Conservation (phyloP, 345 rosid genomes). For the Carallia brachiata region DNA sequence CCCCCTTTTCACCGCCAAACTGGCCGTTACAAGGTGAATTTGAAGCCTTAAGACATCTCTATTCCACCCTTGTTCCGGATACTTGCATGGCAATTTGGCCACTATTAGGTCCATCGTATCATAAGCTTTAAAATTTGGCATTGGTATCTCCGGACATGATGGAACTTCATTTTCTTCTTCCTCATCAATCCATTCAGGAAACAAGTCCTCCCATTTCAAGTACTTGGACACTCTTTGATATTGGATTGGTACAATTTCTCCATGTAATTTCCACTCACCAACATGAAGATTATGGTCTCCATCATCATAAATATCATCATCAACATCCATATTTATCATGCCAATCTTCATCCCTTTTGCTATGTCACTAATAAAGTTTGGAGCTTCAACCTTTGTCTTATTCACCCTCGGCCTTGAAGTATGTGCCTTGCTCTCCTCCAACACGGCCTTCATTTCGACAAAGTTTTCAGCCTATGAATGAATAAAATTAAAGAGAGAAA, state of each 20-base stretch:
- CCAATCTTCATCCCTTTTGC: slow-evolving; percentile 64
- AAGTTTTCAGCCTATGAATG: slow-evolving; percentile 46
- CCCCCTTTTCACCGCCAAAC: slow-evolving; percentile 56
- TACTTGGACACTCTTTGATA: slow-evolving; percentile 59
- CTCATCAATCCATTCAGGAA: slow-evolving; percentile 98
- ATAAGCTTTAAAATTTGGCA: slow-evolving; percentile 54
- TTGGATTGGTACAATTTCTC: slow-evolving; percentile 46
- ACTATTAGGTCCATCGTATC: slow-evolving; percentile 66
- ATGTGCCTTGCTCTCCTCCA: slow-evolving; percentile 31
- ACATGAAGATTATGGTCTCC: slow-evolving; percentile 1
- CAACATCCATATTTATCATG: slow-evolving; percentile 73
- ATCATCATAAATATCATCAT: slow-evolving; percentile 20
- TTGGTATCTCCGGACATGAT: slow-evolving; percentile 79
- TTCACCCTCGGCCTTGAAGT: slow-evolving; percentile 15
- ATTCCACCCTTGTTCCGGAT: slow-evolving; percentile 78
- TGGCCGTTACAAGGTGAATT: slow-evolving; percentile 68
- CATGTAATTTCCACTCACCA: slow-evolving; percentile 51
- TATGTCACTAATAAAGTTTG: slow-evolving; percentile 53
- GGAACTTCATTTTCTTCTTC: slow-evolving; percentile 74
- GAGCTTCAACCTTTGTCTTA: slow-evolving; percentile 55
- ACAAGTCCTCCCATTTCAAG: slow-evolving; percentile 71
- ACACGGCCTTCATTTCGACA: slow-evolving; percentile 58
- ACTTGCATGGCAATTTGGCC: slow-evolving; percentile 71
- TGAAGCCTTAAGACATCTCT: slow-evolving; percentile 85
- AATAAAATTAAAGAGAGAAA: background rate